Evolutionary conservation across 495 filamentous ascomycete genomes (phyloP), one percentile per base, ranked within the genome.

Genomic region (Penicillium silybi): DNA sequence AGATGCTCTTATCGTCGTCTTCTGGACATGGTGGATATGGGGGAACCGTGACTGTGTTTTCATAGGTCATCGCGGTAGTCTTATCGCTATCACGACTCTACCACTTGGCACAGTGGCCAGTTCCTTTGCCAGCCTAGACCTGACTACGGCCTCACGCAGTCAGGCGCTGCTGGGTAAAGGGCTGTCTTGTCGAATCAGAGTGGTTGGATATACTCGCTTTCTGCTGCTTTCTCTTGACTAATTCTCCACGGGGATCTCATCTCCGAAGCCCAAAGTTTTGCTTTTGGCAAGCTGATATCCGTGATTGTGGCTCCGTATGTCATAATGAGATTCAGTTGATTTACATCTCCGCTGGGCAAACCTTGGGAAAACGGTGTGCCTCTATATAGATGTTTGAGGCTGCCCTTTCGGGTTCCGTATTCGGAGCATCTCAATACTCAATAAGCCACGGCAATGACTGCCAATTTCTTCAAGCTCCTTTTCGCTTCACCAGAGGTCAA

Each of bases 401-500:
- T 29, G 40, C 44, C 17, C 6, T 13, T 23, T 8, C 29, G 29
- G 13, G 9, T 32, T 10, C 4, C 29, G 11, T 2, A 3, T 13
- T 32, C 29, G 29, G 29, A 3, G 13, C 29, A 13, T 32, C 29
- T 32, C 29, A 32, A 13, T 10, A 32, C 15, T 39, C n/a, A 18
- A 19, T 39, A 0, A 10, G 10, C 16, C 37, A 38, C 43, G 23
- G 37, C 23, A 34, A 51, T 59, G 58, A 61, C 50, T 22, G 58
- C 61, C 56, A 50, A 43, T 0, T 61, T 61, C 26, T 20, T 67
- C 35, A 69, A 61, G 22, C 27, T 56, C 15, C 61, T 74, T 16
- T 62, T 67, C 38, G 40, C 52, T 34, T 65, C 74, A 38, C 76
- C 76, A 2, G 68, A 76, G 48, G 56, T 80, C 65, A 92, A 95